A percentile compares a stretch with the other conserved stretches of the same genome.
Evolutionary conservation across 1,139 yeast species (phyloP).

Genomic region (Protomyces arabidopsidicola): DNA sequence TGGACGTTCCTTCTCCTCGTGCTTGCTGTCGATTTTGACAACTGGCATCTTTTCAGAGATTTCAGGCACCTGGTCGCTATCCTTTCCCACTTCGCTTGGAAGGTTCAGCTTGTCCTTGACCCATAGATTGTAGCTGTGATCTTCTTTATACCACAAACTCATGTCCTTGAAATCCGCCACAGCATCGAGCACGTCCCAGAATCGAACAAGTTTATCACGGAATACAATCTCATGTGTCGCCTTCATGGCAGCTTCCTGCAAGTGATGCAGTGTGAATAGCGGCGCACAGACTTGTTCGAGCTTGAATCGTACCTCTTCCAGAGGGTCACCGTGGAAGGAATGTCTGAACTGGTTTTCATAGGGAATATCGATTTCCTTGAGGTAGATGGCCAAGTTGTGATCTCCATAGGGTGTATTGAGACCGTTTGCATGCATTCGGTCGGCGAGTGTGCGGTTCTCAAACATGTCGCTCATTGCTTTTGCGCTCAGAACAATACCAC

Average conservation of each 20-base stretch:
- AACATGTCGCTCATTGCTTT: slow-evolving; percentile 38
- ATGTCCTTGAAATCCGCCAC: neutral
- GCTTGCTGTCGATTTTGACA: neutral
- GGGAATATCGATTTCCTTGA: slow-evolving; percentile 32
- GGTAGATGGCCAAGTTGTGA: slow-evolving; percentile 38
- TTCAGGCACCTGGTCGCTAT: neutral
- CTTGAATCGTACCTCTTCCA: slow-evolving; percentile 21
- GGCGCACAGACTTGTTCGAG: slow-evolving; percentile 39
- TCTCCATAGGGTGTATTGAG: slow-evolving; percentile 41
- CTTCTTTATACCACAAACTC: slow-evolving; percentile 4
- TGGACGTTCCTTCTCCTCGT: neutral
- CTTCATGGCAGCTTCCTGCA: slow-evolving; percentile 29
- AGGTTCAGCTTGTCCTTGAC: neutral
- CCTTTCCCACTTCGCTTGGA: neutral
- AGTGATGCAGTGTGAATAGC: slow-evolving; percentile 34
- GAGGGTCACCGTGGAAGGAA: slow-evolving; percentile 7
- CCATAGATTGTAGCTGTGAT: slow-evolving; percentile 15
- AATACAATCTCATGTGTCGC: slow-evolving; percentile 25
- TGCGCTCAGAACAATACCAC: slow-evolving; percentile 41
- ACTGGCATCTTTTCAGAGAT: slow-evolving; percentile 5
- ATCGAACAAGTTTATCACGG: slow-evolving; percentile 1
- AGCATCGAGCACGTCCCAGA: slow-evolving; percentile 2
- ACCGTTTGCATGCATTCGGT: slow-evolving; percentile 35
- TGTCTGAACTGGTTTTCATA: slow-evolving; percentile 20
- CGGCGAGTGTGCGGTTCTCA: slow-evolving; percentile 32